A percentile compares a stretch with the other conserved stretches of the same genome.
These are phyloP conservation scores for Paratinospora sagittata DNA, from an alignment of 164 flowering plant species.

Conservation along the genomic window DNA sequence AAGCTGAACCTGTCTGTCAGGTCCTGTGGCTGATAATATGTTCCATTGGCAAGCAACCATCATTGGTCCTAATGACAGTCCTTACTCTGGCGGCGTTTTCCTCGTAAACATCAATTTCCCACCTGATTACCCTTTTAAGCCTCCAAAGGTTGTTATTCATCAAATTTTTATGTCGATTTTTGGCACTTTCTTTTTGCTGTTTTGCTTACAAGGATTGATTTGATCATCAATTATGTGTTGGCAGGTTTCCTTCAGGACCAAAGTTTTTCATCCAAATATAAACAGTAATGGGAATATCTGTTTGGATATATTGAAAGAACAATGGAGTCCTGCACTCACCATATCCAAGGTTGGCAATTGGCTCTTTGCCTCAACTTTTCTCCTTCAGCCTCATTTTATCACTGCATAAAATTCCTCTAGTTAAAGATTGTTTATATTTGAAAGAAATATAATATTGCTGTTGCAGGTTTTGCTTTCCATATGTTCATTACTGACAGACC, in stretches of 20 bases:
- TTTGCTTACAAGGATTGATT: not conserved
- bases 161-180: not conserved
- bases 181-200: not conserved
- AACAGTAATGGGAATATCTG: conserved; percentile 67
- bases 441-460: not conserved
- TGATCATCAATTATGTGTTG: not conserved
- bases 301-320: conserved; percentile 65
- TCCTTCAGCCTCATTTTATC: no score
- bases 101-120: conserved; percentile 63
- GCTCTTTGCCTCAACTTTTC: not conserved
- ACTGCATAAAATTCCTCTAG: no score
- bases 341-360: conserved; percentile 43
- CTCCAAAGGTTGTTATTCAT: conserved; percentile 60
- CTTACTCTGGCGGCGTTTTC: conserved; percentile 67
- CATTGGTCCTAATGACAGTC: conserved; percentile 67
- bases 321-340: conserved; percentile 73
- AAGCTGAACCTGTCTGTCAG: conserved; percentile 25
- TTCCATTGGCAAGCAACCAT: conserved; percentile 87
- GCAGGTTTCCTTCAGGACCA: conserved; percentile 61
- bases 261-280: conserved; percentile 61
- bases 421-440: no score
- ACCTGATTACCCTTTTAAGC: conserved; percentile 71
- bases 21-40: conserved; percentile 74
- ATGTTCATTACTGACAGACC: conserved; percentile 60
- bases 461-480: conserved; percentile 63